Conservation (phyloP, 495 filamentous ascomycete species). For the Talaromyces liani region DNA sequence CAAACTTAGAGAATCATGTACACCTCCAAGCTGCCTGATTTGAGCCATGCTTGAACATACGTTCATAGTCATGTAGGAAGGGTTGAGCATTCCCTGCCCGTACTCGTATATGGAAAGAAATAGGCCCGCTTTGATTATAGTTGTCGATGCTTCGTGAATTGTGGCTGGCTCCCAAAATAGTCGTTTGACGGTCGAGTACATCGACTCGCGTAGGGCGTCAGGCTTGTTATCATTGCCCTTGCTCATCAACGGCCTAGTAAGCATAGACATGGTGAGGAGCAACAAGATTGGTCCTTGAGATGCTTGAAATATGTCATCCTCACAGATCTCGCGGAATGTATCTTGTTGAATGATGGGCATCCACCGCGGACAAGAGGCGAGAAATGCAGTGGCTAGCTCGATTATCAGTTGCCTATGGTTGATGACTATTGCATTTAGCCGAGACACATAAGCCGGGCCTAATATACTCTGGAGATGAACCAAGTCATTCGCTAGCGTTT, state of each 20-base stretch:
- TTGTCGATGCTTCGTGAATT: neutral
- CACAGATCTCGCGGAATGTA: neutral
- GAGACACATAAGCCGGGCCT: neutral
- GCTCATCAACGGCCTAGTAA: neutral
- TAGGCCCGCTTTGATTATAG: slow-evolving; percentile 3
- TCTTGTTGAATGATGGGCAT: slow-evolving; percentile 4
- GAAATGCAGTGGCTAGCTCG: neutral
- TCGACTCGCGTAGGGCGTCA: neutral
- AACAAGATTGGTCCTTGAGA: neutral
- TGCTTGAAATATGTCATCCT: neutral
- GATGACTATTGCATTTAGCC: neutral
- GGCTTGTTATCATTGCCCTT: neutral
- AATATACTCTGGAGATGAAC: neutral
- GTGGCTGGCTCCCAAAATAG: slow-evolving; percentile 3
- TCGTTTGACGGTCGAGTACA: neutral
- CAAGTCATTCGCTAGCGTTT: neutral
- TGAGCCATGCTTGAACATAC: slow-evolving; percentile 4
- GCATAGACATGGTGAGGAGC: slow-evolving; percentile 6
- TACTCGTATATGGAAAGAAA: slow-evolving; percentile 6
- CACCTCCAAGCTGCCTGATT: neutral
- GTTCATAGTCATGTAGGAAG: slow-evolving; percentile 2
- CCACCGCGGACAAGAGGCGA: slow-evolving; percentile 4
- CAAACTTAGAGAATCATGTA: neutral
- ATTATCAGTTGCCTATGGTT: neutral
- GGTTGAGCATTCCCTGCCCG: slow-evolving; percentile 1